Evolutionary conservation across 495 filamentous ascomycete species (phyloP), one percentile per base, ranked within the genome.

Genomic region (Penicillium salamii): DNA sequence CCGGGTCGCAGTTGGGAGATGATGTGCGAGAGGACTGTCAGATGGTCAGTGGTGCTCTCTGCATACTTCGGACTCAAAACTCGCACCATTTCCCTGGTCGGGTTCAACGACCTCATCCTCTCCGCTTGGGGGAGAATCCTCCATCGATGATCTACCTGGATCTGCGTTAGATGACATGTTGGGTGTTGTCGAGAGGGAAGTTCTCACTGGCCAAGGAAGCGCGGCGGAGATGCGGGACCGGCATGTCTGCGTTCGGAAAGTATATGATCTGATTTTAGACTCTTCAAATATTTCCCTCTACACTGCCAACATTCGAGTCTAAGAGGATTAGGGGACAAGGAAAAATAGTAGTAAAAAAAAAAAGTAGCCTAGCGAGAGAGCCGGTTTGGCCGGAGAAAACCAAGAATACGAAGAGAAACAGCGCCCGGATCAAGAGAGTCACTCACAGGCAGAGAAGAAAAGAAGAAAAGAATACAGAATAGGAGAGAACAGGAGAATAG

Each of bases 1-100:
- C 93, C 93, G 28, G 95, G 93, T 52, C 93, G 84, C 39, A 99
- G 77, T 73, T 97, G 95, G 32, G 90, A 95, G 52, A 99, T 97
- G 68, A 99, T 96, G 69, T 97, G 91, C 46, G 82, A 86, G 55
- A 96, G 83, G 58, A 96, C 90, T 95, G 54, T 35, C 3, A 26
- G 5, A n/a, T 24, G 9, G n/a, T 23, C 36, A 33, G 18, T 24
- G 17, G n/a, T 7, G 50, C 53, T 33, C 52, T 46, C n/a, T 37
- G 20, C 24, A 8, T 26, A 11, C 15, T 41, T 17, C 42, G 28
- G 19, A 2, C 12, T 31, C 11, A 49, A 29, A 24, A 7, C 21
- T 62, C 70, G 53, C 67, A 80, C 77, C 75, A 77, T 80, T 80
- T 60, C 77, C 77, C 67, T 80, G 76, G 19, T 80, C 77, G 26